Conservation (phyloP, 352 stramenopile genomes). For the Phytophthora meadii region DNA sequence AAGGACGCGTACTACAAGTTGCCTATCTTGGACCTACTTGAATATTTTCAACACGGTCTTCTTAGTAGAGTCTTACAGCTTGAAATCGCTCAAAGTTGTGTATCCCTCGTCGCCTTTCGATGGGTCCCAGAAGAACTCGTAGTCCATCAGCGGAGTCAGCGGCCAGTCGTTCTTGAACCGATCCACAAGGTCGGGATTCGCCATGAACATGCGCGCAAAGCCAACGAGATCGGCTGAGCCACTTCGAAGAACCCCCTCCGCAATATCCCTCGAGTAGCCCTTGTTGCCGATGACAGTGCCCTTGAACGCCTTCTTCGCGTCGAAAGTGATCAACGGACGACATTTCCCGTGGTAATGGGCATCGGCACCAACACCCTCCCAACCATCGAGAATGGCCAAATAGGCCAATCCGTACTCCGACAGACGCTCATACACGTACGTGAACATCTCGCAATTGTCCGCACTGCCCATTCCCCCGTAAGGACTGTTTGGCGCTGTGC, state of each 20-base stretch:
- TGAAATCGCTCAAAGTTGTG: slow-evolving; percentile 14
- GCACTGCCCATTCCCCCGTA: slow-evolving; percentile 37
- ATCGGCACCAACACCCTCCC: slow-evolving; percentile 30
- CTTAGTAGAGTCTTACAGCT: slow-evolving; percentile 1
- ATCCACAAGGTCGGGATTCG: slow-evolving; percentile 50
- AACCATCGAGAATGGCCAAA: slow-evolving; percentile 37
- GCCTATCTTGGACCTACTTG: too few relatives aligned
- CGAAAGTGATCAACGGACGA: slow-evolving; percentile 29
- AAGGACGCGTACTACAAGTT: neutral
- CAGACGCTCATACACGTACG: slow-evolving; percentile 35
- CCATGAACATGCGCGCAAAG: slow-evolving; percentile 48
- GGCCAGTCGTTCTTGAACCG: slow-evolving; percentile 35
- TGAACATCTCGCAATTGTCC: slow-evolving; percentile 46
- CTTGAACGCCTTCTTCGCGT: slow-evolving; percentile 42
- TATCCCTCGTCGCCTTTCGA: slow-evolving; percentile 33
- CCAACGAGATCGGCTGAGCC: slow-evolving; percentile 44
- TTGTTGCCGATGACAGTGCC: slow-evolving; percentile 38
- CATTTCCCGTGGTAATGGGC: slow-evolving; percentile 42
- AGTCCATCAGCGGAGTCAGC: slow-evolving; percentile 23
- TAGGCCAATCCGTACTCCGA: slow-evolving; percentile 31
- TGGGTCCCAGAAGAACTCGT: slow-evolving; percentile 37
- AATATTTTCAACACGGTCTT: too few relatives aligned
- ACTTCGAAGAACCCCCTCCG: slow-evolving; percentile 31
- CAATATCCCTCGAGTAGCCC: slow-evolving; percentile 38
- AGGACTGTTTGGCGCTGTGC: slow-evolving; percentile 34